A percentile compares a stretch with the other conserved stretches of the same genome.
phyloP scores from a whole-genome alignment of 2,329 filamentous ascomycete genomes.

The Paraphoma sp. region DNA sequence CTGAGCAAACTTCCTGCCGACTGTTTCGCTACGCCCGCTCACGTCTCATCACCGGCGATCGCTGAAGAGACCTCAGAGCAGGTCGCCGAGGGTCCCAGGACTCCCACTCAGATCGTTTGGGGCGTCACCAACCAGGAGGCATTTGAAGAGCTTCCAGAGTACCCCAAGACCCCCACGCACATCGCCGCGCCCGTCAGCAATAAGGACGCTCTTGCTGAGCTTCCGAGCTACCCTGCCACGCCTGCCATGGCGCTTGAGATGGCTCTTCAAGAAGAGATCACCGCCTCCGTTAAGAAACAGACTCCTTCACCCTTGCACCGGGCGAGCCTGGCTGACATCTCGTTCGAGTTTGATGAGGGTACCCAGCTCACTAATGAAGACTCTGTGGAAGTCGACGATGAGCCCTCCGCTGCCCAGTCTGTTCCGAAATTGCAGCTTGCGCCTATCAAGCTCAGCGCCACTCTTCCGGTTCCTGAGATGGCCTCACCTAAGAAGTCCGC shows the following conservation, averaged over 20 bases:
- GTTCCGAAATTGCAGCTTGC: conserved; percentile 21
- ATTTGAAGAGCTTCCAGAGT: conserved; percentile 28
- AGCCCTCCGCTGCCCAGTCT: conserved; percentile 11
- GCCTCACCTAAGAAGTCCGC: conserved; percentile 41
- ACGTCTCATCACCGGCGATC: conserved; percentile 3
- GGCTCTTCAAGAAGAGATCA: conserved; percentile 34
- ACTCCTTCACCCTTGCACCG: conserved; percentile 27
- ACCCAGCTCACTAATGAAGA: conserved; percentile 19
- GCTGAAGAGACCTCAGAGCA: conserved; percentile 2
- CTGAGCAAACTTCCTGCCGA: conserved; percentile 3
- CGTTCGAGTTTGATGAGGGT: conserved; percentile 21
- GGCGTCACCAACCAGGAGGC: conserved; percentile 24
- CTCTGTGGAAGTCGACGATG: conserved; percentile 17
- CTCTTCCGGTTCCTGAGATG: conserved; percentile 16
- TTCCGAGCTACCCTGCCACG: conserved; percentile 30
- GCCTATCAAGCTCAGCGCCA: conserved; percentile 19
- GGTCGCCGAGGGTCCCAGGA: conserved; percentile 3
- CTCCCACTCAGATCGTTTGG: conserved; percentile 13
- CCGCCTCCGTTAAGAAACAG: conserved; percentile 34
- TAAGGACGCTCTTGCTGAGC: conserved; percentile 27
- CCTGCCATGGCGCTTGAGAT: conserved; percentile 31
- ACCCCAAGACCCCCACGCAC: conserved; percentile 31
- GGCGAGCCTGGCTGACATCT: conserved; percentile 13
- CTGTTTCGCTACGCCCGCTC: conserved; percentile 6
- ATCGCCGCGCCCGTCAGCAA: conserved; percentile 26